These are phyloP conservation scores for Mycosarcoma mackinlayi DNA, from an alignment of 1,284 basidiomycete genomes.

Conservation along the genomic window DNA sequence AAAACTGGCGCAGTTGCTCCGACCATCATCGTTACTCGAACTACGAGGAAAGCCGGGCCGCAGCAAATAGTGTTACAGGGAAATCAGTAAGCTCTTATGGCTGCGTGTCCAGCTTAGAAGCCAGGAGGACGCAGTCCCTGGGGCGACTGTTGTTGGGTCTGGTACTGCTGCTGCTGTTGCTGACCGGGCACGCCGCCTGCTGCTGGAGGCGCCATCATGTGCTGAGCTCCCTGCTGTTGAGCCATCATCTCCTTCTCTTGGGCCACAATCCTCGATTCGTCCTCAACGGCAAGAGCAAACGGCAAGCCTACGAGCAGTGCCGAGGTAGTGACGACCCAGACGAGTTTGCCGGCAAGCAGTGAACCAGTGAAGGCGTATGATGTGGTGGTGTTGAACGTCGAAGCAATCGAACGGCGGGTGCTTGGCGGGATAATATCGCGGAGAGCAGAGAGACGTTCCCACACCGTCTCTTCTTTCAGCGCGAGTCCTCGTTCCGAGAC, in stretches of 20 bases:
- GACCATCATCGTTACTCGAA: neutral
- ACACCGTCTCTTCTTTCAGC: slow-evolving; percentile 76
- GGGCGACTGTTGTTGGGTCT: slow-evolving; percentile 24
- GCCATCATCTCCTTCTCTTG: slow-evolving; percentile 95
- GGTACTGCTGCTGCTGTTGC: slow-evolving; percentile 13
- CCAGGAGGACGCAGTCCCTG: slow-evolving; percentile 61
- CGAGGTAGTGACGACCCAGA: slow-evolving; percentile 94
- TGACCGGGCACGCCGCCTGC: slow-evolving; percentile 9
- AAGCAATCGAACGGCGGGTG: slow-evolving; percentile 80
- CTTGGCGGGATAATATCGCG: slow-evolving; percentile 93
- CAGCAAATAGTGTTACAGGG: slow-evolving; percentile 31
- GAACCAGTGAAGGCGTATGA: slow-evolving; percentile 74
- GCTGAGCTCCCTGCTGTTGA: slow-evolving; percentile 90
- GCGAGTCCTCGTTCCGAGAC: slow-evolving; percentile 60
- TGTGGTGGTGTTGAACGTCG: slow-evolving; percentile 75
- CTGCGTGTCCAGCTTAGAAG: slow-evolving; percentile 39
- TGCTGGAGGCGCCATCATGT: slow-evolving; percentile 45
- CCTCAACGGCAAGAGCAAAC: slow-evolving; percentile 90
- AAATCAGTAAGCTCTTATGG: neutral
- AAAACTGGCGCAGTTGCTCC: too few species aligned
- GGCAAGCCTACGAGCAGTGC: slow-evolving; percentile 92
- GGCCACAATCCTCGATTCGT: slow-evolving; percentile 90
- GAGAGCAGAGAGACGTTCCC: slow-evolving; percentile 88
- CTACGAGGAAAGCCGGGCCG: neutral
- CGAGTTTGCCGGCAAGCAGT: slow-evolving; percentile 83